A percentile compares a stretch with the other conserved stretches of the same genome.
phyloP scores from a whole-genome alignment of 768 basidiomycete genomes.

The Chalciporus sphaerocephalus region DNA sequence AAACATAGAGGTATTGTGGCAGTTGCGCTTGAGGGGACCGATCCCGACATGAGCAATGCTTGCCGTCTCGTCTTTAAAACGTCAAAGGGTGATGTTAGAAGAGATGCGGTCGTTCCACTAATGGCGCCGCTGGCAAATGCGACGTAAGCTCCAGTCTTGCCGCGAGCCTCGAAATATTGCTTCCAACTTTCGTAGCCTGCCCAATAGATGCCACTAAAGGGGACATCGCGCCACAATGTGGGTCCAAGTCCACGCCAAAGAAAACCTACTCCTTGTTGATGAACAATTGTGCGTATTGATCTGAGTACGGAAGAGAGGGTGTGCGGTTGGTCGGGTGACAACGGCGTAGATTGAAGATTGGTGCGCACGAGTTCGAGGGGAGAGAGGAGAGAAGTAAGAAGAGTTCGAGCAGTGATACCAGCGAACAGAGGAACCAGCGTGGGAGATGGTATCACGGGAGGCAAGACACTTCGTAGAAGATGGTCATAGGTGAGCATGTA shows the following conservation, averaged over 20 bases:
- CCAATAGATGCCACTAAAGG: constrained; percentile 97
- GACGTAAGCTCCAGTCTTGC: constrained; percentile 56
- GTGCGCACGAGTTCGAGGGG: constrained; percentile 93
- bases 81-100: constrained; percentile 93
- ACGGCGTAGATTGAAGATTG: constrained; percentile 85
- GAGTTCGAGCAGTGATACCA: constrained; percentile 77
- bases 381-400: constrained; percentile 73
- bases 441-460: constrained; percentile 52
- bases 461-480: constrained; percentile 60
- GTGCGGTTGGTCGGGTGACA: constrained; percentile 63
- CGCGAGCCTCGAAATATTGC: constrained; percentile 48
- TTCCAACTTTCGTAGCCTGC: constrained; percentile 89
- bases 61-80: constrained; percentile 94
- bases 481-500: constrained; percentile 98
- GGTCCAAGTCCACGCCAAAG: constrained; percentile 91
- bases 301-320: constrained; percentile 71
- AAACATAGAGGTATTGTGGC: constrained; percentile 61
- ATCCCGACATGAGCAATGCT: constrained; percentile 64
- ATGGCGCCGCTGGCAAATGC: constrained; percentile 89
- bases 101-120: constrained; percentile 81
- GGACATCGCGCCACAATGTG: constrained; percentile 95
- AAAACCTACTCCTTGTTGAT: constrained; percentile 57
- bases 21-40: constrained; percentile 36
- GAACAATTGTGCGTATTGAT: constrained; percentile 58
- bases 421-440: constrained; percentile 67